Percentiles rank a stretch among this genome's conserved stretches.
Conservation (phyloP, 164 flowering plant species). For the Chimonanthus salicifolius region DNA sequence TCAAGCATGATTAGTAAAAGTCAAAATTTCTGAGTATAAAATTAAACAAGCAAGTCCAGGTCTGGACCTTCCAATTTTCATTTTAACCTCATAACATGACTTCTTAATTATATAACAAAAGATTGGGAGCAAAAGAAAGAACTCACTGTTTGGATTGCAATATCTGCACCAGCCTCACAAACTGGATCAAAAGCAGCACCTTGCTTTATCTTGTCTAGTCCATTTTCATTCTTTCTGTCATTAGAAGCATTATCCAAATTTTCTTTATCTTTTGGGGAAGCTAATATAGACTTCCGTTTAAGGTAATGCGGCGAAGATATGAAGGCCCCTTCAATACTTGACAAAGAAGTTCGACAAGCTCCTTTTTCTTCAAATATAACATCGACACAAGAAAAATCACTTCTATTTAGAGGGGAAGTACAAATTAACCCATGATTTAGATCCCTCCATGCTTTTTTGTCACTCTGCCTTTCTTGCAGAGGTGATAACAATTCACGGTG, state of each 20-base stretch:
- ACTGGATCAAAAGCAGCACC: conserved; percentile 11
- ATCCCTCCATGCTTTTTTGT: conserved; percentile 54
- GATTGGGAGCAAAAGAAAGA: not conserved
- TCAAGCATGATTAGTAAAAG: not conserved
- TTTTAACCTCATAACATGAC: not conserved
- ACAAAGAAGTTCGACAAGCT: conserved; percentile 12
- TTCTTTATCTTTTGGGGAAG: conserved; percentile 27
- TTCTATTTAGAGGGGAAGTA: conserved; percentile 32
- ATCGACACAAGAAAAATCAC: conserved; percentile 36
- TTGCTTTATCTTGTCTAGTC: conserved; percentile 12
- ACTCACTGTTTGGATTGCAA: conserved; percentile 13
- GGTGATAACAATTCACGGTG: conserved; percentile 81
- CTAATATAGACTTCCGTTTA: conserved; percentile 3
- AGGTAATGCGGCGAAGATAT: conserved; percentile 20
- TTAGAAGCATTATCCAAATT: conserved; percentile 15
- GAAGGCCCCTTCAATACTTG: conserved; percentile 16
- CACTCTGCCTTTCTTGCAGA: conserved; percentile 59
- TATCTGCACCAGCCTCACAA: conserved; percentile 14
- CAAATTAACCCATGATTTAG: conserved; percentile 20
- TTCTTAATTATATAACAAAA: not conserved
- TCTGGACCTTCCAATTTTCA: not conserved
- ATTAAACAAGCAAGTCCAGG: not conserved
- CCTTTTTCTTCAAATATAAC: conserved; percentile 21
- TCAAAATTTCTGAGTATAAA: no score
- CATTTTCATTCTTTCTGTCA: conserved; percentile 6